Evolutionary conservation across 352 stramenopile genomes (phyloP), one percentile per base, ranked within the genome.

Genomic region (Phytophthora palmivora): DNA sequence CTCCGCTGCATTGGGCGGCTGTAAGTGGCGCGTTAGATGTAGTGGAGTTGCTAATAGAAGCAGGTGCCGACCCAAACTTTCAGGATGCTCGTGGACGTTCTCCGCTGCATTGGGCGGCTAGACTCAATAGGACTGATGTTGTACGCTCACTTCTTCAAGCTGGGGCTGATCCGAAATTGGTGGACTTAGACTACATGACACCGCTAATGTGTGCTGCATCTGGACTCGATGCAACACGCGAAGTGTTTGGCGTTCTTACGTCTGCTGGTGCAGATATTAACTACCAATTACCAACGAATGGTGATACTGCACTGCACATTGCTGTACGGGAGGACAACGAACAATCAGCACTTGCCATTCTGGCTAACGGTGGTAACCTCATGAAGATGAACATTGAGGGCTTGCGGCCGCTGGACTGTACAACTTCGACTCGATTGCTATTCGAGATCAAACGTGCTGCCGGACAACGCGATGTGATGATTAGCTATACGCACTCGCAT

Each of bases 401-500:
- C 0, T 50, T 89, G 21, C 75, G 87, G 7, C 82, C 87, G 6
- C 51, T 95, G 10, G 87, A 95, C 59, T 94, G 84, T 42, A 92
- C 87, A 0, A 92, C 79, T 6, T 89, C 82, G 6, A 94, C 87
- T 4, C 79, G 79, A 45, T 69, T 95, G 6, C 69, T 88, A n/a
- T 95, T 88, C 32, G 85, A 87, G 24, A 83, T 95, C 41, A 95
- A 95, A 64, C 81, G 71, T 14, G 85, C 84, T n/a, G 87, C 84
- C 1, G 87, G 87, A 0, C 76, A 89, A 26, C 81, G 87, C 0
- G 87, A 95, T 30, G 87, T 93, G 9, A 94, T 95, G 87, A 94
- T 95, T 61, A 95, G 87, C 68, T 94, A 95, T 66, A 95, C 87
- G 24, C 87, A 95, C 57, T 88, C 87, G 28, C 87, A 95, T 56